Conservation (phyloP, 176 grass and related monocot genomes). For the Avena eriantha region DNA sequence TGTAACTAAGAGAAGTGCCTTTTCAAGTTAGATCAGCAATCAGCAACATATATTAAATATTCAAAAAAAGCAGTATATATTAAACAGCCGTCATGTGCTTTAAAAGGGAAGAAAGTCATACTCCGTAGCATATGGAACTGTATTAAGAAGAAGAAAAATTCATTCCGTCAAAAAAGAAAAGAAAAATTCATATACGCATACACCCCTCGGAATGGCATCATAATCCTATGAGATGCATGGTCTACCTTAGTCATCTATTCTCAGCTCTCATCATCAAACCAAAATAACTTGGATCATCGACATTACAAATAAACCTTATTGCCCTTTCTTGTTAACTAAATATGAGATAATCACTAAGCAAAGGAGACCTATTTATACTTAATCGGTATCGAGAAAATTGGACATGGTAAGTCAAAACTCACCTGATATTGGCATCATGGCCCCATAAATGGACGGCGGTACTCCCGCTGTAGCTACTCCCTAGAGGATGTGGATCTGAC, state of each 20-base stretch:
- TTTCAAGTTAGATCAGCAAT: no score
- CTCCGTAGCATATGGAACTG: neutral
- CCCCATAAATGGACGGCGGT: neutral
- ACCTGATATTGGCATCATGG: neutral
- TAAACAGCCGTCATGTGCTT: neutral
- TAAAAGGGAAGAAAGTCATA: neutral
- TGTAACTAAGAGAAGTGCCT: no score
- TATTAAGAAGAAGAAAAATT: neutral
- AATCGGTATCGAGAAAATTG: neutral
- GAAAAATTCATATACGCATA: neutral
- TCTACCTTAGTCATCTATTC: conserved; percentile 25
- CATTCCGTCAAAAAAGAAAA: no score
- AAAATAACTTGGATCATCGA: neutral
- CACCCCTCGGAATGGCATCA: neutral
- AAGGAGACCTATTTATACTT: neutral
- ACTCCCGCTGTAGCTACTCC: neutral
- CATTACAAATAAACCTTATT: neutral
- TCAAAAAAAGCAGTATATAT: no score
- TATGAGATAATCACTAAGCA: neutral
- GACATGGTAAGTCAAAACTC: neutral
- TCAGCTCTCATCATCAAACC: neutral
- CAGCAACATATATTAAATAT: no score
- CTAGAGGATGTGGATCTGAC: neutral
- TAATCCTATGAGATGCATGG: neutral
- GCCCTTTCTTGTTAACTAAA: neutral